Evolutionary conservation across 441 rosid species (phyloP).

Genomic region (Adansonia madagascariensis): DNA sequence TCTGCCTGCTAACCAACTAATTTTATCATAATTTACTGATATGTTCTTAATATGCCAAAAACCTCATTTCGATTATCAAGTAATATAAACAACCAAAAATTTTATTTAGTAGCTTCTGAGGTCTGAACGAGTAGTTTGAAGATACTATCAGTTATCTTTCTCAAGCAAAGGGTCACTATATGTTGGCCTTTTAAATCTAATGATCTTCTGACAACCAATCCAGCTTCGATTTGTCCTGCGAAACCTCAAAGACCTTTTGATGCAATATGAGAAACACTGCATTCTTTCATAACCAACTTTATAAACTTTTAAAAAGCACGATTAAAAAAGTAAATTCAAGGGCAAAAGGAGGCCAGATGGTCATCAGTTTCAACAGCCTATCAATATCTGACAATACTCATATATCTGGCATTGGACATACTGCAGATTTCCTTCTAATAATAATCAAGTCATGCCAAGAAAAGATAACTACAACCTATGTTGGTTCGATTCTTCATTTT

Average conservation of each 20-base stretch:
- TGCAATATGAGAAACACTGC: conserved; percentile 3
- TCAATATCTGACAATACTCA: not conserved
- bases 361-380: not conserved
- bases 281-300: not conserved
- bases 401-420: not conserved
- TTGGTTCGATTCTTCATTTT: too few relatives aligned
- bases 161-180: not conserved
- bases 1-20: not conserved
- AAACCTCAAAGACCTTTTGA: not conserved
- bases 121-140: not conserved
- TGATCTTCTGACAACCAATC: not conserved
- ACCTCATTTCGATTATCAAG: conserved; percentile 1
- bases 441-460: not conserved
- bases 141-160: not conserved
- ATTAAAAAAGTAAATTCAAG: not conserved
- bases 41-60: not conserved
- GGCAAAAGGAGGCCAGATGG: not conserved
- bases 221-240: not conserved
- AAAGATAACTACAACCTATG: not conserved
- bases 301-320: conserved; percentile 4
- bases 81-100: not conserved
- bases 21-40: not conserved
- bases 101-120: too few relatives aligned
- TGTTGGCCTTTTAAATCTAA: not conserved
- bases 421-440: not conserved